A percentile compares a stretch with the other conserved stretches of the same genome.
Evolutionary conservation across 1,284 basidiomycete genomes (phyloP).

Genomic region (Stereum hirsutum): DNA sequence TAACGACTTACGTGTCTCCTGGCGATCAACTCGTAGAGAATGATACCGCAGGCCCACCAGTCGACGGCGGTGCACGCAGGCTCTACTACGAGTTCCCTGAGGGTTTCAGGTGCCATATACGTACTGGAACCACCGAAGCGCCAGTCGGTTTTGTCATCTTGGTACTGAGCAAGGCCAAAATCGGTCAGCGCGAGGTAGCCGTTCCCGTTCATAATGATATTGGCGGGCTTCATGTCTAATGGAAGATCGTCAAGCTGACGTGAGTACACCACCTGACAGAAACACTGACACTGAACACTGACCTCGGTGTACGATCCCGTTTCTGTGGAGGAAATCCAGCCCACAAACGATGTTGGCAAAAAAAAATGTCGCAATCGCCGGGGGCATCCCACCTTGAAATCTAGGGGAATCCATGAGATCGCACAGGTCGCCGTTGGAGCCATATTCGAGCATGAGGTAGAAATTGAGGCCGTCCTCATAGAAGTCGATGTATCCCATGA

Average conservation of each 20-base stretch:
- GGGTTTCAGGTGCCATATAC: slow-evolving; percentile 70
- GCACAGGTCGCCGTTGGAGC: slow-evolving; percentile 31
- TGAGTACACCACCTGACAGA: no score
- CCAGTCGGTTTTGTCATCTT: slow-evolving; percentile 40
- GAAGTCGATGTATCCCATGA: slow-evolving; percentile 31
- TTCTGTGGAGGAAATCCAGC: slow-evolving; percentile 62
- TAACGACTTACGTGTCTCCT: slow-evolving; percentile 42
- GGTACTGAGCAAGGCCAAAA: slow-evolving; percentile 56
- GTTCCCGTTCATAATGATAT: slow-evolving; percentile 60
- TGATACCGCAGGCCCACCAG: slow-evolving; percentile 71
- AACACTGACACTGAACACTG: no score
- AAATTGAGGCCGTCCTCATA: slow-evolving; percentile 36
- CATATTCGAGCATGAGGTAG: slow-evolving; percentile 40
- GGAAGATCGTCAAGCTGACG: no score
- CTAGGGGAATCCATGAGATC: slow-evolving; percentile 22
- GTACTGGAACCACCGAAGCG: slow-evolving; percentile 47
- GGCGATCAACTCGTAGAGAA: slow-evolving; percentile 71
- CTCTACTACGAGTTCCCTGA: slow-evolving; percentile 34
- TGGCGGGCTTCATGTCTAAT: slow-evolving; percentile 84
- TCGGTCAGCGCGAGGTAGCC: slow-evolving; percentile 66
- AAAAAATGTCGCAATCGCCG: slow-evolving; percentile 42
- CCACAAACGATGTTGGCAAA: slow-evolving; percentile 57
- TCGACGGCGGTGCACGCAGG: slow-evolving; percentile 50
- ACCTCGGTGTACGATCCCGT: slow-evolving; percentile 75
- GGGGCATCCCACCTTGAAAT: slow-evolving; percentile 22